Conservation (phyloP, 352 stramenopile species). For the Phytophthora litchii region DNA sequence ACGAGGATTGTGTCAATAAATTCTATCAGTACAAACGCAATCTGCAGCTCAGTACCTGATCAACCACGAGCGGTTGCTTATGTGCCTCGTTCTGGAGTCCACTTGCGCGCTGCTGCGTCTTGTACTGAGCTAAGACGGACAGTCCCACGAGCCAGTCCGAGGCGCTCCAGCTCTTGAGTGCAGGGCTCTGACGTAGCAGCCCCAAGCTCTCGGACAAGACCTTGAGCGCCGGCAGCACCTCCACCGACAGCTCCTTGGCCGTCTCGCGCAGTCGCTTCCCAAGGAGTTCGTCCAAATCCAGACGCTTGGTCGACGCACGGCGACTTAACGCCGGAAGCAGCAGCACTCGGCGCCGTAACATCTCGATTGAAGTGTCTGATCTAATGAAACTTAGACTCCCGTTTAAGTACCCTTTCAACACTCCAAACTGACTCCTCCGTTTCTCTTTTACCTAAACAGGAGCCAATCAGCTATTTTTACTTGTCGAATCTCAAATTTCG, state of each 20-base stretch:
- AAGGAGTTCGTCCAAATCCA: slow-evolving; percentile 32
- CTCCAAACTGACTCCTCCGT: no score
- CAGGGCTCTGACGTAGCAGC: slow-evolving; percentile 58
- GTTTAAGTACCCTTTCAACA: no score
- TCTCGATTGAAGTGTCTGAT: slow-evolving; percentile 31
- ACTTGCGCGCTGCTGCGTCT: slow-evolving; percentile 43
- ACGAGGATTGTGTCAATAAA: slow-evolving; percentile 12
- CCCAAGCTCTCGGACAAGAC: slow-evolving; percentile 75
- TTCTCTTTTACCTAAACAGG: background rate
- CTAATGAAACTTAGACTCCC: no score
- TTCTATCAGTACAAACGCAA: background rate
- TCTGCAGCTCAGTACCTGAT: slow-evolving; percentile 21
- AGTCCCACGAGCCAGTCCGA: slow-evolving; percentile 85
- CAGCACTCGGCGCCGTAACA: slow-evolving; percentile 13
- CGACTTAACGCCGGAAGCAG: background rate
- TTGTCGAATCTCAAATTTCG: background rate
- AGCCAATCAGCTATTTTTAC: background rate
- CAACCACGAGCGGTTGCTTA: slow-evolving; percentile 31
- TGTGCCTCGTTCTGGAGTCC: slow-evolving; percentile 35
- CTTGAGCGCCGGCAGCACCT: slow-evolving; percentile 78
- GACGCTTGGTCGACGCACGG: slow-evolving; percentile 5
- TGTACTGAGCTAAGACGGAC: slow-evolving; percentile 76
- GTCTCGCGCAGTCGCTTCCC: slow-evolving; percentile 31
- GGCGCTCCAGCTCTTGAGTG: slow-evolving; percentile 73
- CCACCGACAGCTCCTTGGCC: slow-evolving; percentile 50